Evolutionary conservation across 129 eudicot genomes (phyloP), one percentile per base, ranked within the genome.

Genomic region (Flaveria robusta): DNA sequence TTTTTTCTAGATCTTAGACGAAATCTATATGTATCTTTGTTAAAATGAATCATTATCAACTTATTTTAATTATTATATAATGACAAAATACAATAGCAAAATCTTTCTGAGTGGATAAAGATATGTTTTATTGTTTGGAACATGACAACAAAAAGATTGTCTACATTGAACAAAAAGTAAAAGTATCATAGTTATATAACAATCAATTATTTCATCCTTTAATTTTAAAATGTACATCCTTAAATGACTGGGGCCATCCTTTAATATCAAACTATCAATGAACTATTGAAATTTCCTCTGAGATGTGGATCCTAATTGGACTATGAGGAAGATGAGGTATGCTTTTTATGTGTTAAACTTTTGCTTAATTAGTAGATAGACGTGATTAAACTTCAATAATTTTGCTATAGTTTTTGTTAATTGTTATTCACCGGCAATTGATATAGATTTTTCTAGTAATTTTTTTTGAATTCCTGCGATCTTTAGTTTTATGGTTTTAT

Each of bases 251-350:
- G 7, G 7, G 7, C 5, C 39, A 5, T 34, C 6, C 39, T 34
- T 34, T 6, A 34, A 7, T 34, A 1, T 5, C 39, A 24, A 1
- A 34, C 39, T 5, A 5, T 34, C 7, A 34, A 34, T 34, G 39
- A 7, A 3, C 39, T 34, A 34, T 34, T 34, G 39, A 34, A 34
- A 5, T 34, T 34, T 3, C 7, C 0, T 34, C 39, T 34, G 4
- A 34, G 39, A 34, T 0, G 5, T 34, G 39, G 39, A 34, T 34
- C 8, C 4, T 34, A 34, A 34, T 34, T 4, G 39, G 39, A 34
- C 39, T 34, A 34, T 31, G 87, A 74, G 3, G 89, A 78, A 2
- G 93, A 84, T 13, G 91, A 85, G 75, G 96, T 83, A 69, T 68
- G 31, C 1, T 0, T 60, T n/a, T 14, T 43, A 18, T 7, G 23